A percentile compares a stretch with the other conserved stretches of the same genome.
Conservation (phyloP, 371 early-diverging fungal genomes). For the Lichtheimia ramosa region DNA sequence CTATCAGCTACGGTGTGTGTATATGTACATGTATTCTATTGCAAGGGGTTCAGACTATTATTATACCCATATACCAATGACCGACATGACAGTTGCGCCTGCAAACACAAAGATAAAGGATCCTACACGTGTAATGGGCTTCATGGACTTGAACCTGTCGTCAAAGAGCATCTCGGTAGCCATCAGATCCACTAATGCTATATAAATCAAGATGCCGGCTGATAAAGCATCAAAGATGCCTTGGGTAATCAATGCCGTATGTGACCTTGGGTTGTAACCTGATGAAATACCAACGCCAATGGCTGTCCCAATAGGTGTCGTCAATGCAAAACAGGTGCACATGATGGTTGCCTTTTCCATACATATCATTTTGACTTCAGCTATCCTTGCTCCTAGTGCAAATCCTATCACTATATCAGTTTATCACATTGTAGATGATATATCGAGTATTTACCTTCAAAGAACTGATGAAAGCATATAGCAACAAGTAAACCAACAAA, state of each 20-base stretch:
- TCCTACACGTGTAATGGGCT: constrained; percentile 34
- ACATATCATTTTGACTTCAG: constrained; percentile 60
- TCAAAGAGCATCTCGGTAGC: constrained; percentile 68
- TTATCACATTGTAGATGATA: no score
- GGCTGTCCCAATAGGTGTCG: constrained; percentile 78
- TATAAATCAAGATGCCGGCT: constrained; percentile 82
- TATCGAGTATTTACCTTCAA: constrained; percentile 18
- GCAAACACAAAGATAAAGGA: constrained; percentile 58
- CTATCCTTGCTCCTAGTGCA: constrained; percentile 77
- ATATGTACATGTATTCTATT: no score
- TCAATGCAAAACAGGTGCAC: constrained; percentile 43
- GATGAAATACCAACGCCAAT: constrained; percentile 73
- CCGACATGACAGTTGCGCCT: constrained; percentile 70
- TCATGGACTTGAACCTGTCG: constrained; percentile 48
- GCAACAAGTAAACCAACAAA: constrained; percentile 66
- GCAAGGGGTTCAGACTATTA: not conserved
- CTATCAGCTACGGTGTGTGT: no score
- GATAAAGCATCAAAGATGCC: constrained; percentile 26
- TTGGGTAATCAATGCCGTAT: constrained; percentile 38
- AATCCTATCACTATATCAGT: constrained; percentile 33
- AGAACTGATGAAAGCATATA: constrained; percentile 76
- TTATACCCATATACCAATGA: constrained; percentile 71
- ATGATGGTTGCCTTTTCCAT: constrained; percentile 37
- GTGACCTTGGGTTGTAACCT: constrained; percentile 48
- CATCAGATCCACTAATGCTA: constrained; percentile 72